Evolutionary conservation across 108 stramenopile genomes (phyloP).

Genomic region (Fistulifera pelliculosa): DNA sequence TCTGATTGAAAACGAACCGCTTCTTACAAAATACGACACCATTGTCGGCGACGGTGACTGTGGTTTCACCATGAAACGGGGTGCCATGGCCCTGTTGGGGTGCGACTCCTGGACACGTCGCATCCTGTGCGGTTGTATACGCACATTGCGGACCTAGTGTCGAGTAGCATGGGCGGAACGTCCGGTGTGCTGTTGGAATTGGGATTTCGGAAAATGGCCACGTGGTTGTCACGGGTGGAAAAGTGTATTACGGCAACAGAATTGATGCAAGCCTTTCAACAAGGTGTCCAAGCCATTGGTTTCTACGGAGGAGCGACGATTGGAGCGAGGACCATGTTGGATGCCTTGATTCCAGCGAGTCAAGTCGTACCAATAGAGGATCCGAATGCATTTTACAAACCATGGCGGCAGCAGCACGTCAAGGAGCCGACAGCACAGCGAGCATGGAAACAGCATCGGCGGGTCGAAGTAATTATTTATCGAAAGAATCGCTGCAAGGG

Average conservation of each 20-base stretch:
- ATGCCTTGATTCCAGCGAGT: slow-evolving; percentile 85
- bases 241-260: slow-evolving; percentile 30
- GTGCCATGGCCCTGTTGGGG: slow-evolving; percentile 70
- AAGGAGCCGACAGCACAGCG: slow-evolving; percentile 86
- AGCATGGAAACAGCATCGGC: slow-evolving; percentile 78
- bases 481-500: slow-evolving; percentile 62
- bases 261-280: slow-evolving; percentile 63
- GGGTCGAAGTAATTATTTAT: slow-evolving; percentile 92
- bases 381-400: slow-evolving; percentile 23
- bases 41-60: slow-evolving; percentile 98
- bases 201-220: slow-evolving; percentile 78
- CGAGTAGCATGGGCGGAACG: slow-evolving; percentile 91
- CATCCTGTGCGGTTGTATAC: slow-evolving; percentile 58
- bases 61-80: slow-evolving; percentile 92
- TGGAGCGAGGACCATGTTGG: slow-evolving; percentile 94
- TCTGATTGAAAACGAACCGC: slow-evolving; percentile 70
- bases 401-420: slow-evolving; percentile 60
- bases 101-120: slow-evolving; percentile 15
- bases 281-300: slow-evolving; percentile 80
- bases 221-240: slow-evolving; percentile 24
- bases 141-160: slow-evolving; percentile 70
- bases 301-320: slow-evolving; percentile 88
- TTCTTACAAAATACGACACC: slow-evolving; percentile 77
- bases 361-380: too few relatives aligned
- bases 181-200: slow-evolving; percentile 90